A percentile compares a stretch with the other conserved stretches of the same genome.
Conservation (phyloP, 2,329 filamentous ascomycete genomes). For the Arachnopeziza araneosa region DNA sequence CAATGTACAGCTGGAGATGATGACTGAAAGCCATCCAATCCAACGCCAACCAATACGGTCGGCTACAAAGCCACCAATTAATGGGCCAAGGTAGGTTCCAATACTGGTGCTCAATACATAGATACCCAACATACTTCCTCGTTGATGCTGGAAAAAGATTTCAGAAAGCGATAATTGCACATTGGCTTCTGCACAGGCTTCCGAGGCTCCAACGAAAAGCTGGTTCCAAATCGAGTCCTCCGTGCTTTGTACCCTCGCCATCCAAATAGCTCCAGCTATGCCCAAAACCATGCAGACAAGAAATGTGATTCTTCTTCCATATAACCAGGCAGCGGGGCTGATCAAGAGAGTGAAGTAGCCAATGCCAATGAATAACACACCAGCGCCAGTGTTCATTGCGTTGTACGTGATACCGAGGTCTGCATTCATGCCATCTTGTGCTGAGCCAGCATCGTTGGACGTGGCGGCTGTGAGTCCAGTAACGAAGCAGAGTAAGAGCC, state of each 20-base stretch:
- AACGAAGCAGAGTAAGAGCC: constrained; percentile 45
- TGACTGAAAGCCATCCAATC: constrained; percentile 47
- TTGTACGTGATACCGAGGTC: constrained; percentile 46
- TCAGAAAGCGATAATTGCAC: constrained; percentile 53
- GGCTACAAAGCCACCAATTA: constrained; percentile 47
- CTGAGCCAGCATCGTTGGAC: constrained; percentile 49
- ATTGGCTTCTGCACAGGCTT: constrained; percentile 50
- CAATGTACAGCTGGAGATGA: constrained; percentile 43
- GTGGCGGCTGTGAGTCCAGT: constrained; percentile 50
- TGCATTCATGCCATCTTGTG: constrained; percentile 43
- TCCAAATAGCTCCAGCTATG: constrained; percentile 48
- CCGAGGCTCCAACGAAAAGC: constrained; percentile 51
- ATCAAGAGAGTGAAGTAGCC: constrained; percentile 50
- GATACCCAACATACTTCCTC: constrained; percentile 47
- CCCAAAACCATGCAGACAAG: constrained; percentile 45
- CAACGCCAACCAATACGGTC: constrained; percentile 47
- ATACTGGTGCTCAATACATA: constrained; percentile 51
- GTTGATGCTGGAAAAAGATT: constrained; percentile 52
- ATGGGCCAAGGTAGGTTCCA: constrained; percentile 49
- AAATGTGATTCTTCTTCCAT: constrained; percentile 50
- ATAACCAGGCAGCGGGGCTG: constrained; percentile 47
- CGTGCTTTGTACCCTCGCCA: constrained; percentile 39
- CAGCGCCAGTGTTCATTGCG: constrained; percentile 51
- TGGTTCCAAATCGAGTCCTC: constrained; percentile 49
- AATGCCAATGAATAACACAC: constrained; percentile 50